Conservation (phyloP, 352 stramenopile species). For the Globisporangium alternatum region DNA sequence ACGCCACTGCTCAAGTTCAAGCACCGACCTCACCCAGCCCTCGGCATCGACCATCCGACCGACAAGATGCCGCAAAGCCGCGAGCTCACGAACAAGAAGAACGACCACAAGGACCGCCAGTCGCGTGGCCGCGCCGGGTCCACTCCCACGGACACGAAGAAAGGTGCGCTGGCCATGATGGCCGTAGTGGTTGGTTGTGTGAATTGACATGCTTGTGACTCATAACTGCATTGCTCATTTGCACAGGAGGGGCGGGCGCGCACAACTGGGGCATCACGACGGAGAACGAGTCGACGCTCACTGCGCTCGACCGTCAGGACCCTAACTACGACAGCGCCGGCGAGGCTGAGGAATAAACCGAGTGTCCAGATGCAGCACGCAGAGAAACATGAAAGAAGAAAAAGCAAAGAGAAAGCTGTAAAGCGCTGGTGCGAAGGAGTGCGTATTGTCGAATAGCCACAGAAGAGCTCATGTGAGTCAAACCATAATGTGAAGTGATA, state of each 20-base stretch:
- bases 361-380: not conserved
- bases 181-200: not conserved
- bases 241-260: conserved; percentile 64
- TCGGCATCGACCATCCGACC: not conserved
- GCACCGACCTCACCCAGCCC: not conserved
- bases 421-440: no score
- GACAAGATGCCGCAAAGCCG: conserved; percentile 72
- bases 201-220: conserved; percentile 3
- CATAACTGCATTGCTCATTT: not conserved
- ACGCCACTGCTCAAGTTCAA: conserved; percentile 3
- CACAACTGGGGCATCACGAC: conserved; percentile 78
- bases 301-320: conserved; percentile 61
- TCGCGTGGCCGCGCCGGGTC: conserved; percentile 45
- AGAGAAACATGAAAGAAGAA: not conserved
- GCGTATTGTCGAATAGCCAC: no score
- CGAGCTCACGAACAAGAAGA: conserved; percentile 84
- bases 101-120: conserved; percentile 80
- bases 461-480: no score
- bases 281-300: conserved; percentile 33
- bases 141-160: conserved; percentile 12
- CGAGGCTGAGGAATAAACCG: conserved; percentile 26
- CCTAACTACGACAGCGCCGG: conserved; percentile 77
- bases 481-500: no score
- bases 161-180: conserved; percentile 3
- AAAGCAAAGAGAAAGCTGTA: not conserved